A percentile compares a stretch with the other conserved stretches of the same genome.
Conservation (phyloP, 2,329 filamentous ascomycete genomes). For the Colletotrichum spaethianum region DNA sequence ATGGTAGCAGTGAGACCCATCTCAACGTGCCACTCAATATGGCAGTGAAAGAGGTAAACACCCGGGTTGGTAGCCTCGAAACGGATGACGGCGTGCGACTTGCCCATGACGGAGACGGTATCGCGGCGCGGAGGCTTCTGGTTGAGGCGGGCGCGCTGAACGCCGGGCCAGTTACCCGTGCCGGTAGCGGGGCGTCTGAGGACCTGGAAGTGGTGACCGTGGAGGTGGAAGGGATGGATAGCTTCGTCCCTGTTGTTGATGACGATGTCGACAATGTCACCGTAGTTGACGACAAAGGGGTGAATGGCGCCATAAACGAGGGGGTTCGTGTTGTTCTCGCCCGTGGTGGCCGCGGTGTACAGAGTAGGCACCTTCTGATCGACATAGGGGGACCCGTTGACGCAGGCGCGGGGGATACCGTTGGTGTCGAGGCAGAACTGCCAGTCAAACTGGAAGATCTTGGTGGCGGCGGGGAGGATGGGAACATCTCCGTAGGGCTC, state of each 20-base stretch:
- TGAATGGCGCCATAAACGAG: constrained; percentile 59
- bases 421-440: constrained; percentile 73
- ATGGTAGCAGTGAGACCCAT: constrained; percentile 70
- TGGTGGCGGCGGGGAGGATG: constrained; percentile 66
- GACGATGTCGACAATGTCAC: constrained; percentile 61
- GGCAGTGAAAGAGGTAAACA: constrained; percentile 70
- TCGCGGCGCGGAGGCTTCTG: constrained; percentile 53
- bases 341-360: constrained; percentile 77
- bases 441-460: constrained; percentile 69
- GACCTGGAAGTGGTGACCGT: constrained; percentile 70
- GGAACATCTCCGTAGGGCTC: constrained; percentile 67
- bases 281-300: constrained; percentile 56
- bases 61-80: constrained; percentile 68
- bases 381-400: constrained; percentile 79
- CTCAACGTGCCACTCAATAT: constrained; percentile 74
- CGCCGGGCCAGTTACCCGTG: constrained; percentile 54
- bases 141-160: constrained; percentile 46
- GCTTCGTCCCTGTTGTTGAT: constrained; percentile 64
- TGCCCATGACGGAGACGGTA: constrained; percentile 55
- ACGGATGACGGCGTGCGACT: constrained; percentile 65
- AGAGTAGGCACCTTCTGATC: constrained; percentile 77
- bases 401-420: constrained; percentile 72
- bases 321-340: constrained; percentile 58
- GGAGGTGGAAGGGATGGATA: constrained; percentile 67
- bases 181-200: constrained; percentile 57